Conservation (phyloP, 1,284 basidiomycete genomes). For the Laetiporus sulphureus region DNA sequence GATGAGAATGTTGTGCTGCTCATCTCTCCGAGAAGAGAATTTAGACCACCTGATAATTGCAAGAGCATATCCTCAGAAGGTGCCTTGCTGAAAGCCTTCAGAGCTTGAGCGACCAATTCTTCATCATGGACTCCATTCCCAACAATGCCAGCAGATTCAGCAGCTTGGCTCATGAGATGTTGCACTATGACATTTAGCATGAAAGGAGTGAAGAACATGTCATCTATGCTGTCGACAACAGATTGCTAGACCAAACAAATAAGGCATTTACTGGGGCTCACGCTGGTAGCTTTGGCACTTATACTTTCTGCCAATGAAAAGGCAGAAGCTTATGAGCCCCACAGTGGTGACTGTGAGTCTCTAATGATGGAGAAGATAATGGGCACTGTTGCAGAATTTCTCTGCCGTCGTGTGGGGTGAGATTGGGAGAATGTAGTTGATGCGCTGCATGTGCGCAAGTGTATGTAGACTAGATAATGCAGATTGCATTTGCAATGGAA, state of each 20-base stretch:
- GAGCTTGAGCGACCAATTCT: slow-evolving; percentile 72
- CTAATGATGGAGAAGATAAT: slow-evolving; percentile 39
- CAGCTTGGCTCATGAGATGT: slow-evolving; percentile 80
- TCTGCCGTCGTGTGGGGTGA: slow-evolving; percentile 49
- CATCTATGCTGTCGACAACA: slow-evolving; percentile 87
- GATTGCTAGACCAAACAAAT: slow-evolving; percentile 84
- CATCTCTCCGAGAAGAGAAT: slow-evolving; percentile 78
- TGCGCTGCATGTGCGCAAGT: slow-evolving; percentile 54
- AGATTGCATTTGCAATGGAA: slow-evolving; percentile 61
- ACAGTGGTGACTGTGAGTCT: slow-evolving; percentile 63
- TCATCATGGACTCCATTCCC: slow-evolving; percentile 78
- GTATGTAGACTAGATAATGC: slow-evolving; percentile 70
- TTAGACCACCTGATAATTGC: slow-evolving; percentile 66
- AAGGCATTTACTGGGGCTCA: slow-evolving; percentile 67
- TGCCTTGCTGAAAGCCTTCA: slow-evolving; percentile 60
- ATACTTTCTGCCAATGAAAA: slow-evolving; percentile 59
- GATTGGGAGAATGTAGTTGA: slow-evolving; percentile 48
- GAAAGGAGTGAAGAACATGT: slow-evolving; percentile 87
- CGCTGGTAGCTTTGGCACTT: too few relatives aligned
- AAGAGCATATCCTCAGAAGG: slow-evolving; percentile 60
- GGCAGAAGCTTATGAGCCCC: slow-evolving; percentile 64
- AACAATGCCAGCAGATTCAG: slow-evolving; percentile 79
- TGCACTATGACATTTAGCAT: slow-evolving; percentile 94
- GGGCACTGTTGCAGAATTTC: slow-evolving; percentile 62
- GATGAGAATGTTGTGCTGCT: slow-evolving; percentile 84